Evolutionary conservation across 345 rosid species (phyloP).

Genomic region (Ailanthus altissimus): DNA sequence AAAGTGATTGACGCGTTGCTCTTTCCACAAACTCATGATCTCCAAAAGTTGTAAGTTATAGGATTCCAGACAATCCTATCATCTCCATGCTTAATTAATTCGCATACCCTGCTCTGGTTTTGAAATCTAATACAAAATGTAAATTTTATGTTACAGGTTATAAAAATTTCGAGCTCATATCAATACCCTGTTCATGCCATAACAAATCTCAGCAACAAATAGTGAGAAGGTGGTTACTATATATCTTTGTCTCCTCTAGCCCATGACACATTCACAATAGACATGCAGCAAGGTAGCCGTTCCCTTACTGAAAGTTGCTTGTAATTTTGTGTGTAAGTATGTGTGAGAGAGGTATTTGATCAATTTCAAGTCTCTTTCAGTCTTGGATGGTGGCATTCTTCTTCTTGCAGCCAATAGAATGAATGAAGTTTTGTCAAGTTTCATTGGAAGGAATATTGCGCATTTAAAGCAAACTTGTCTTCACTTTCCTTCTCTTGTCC

Average conservation of each 20-base stretch:
- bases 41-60: not conserved
- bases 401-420: constrained; percentile 3
- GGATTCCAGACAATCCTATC: no score
- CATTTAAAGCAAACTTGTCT: constrained; percentile 37
- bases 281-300: not conserved
- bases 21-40: not conserved
- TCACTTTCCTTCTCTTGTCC: constrained; percentile 22
- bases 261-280: not conserved
- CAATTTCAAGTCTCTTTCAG: constrained; percentile 35
- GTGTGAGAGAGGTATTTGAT: not conserved
- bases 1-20: not conserved
- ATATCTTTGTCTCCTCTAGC: not conserved
- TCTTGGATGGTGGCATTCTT: constrained; percentile 5
- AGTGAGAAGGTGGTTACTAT: not conserved
- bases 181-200: no score
- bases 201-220: no score
- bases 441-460: constrained; percentile 37
- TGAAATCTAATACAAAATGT: no score
- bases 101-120: no score
- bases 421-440: constrained; percentile 20
- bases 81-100: no score
- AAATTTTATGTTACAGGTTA: no score
- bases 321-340: not conserved
- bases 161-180: no score
- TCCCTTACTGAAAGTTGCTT: not conserved